Evolutionary conservation across 805 yeast genomes (phyloP), one percentile per base, ranked within the genome.

Genomic region (Candida montana): DNA sequence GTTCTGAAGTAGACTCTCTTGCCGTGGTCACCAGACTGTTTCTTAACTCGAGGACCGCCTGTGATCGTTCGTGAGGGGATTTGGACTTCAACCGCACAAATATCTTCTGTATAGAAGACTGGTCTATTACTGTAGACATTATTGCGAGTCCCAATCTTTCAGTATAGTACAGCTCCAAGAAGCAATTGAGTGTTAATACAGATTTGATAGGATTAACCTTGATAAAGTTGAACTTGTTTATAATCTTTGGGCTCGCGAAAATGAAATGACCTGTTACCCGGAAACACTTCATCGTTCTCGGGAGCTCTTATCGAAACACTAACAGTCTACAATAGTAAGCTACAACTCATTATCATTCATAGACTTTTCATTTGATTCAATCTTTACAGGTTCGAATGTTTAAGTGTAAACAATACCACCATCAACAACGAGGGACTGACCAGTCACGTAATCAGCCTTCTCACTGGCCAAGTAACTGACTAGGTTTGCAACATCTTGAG

Each of bases 1-100:
- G 91, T 58, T 89, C 96, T 2, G 85, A 71, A 0, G 93, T 79
- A 17, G 82, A 71, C 54, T 90, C 97, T 37, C 95, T 75, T 2
- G 93, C 83, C 11, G 85, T 74, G 0, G 85, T 71, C 6, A 79
- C 75, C 41, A 91, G 70, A 49, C 86, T 82, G 27, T 74, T 76
- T 35, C 83, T 70, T 40, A 91, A 69, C 50, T 86, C 93, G 17
- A 68, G 65, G 1, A 95, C 91, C 7, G 89, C 86, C 15, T 61
- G 59, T 6, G 54, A 39, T 30, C 71, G 57, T 35, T 65, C 69
- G 10, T 59, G 59, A 2, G 59, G 50, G 28, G 53, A 52, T 8
- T 61, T 50, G 39, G 69, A 64, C 46, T 63, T 62, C 39, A 69
- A 51, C 31, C 62, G 61, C 39, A 56, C 58, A 42, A 69, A 68